phyloP scores from a whole-genome alignment of 345 rosid genomes.

The Garcia nutans region DNA sequence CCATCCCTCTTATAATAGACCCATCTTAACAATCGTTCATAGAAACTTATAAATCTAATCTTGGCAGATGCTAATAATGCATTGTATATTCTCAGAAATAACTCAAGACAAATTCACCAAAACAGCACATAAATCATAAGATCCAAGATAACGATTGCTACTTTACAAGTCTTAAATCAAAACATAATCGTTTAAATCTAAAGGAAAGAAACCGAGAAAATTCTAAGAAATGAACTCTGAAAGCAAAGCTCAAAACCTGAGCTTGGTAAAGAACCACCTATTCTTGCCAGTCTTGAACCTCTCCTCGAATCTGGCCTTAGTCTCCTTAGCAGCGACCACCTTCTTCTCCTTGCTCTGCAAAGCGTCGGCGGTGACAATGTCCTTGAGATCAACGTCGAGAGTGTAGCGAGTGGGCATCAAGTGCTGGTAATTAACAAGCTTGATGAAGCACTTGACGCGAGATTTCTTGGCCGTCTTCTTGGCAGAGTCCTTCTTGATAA shows the following conservation, averaged over 20 bases:
- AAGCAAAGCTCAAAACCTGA: slow-evolving; percentile 21
- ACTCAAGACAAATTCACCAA: too few species aligned
- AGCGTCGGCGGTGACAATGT: slow-evolving; percentile 11
- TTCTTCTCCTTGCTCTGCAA: slow-evolving; percentile 23
- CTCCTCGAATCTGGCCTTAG: slow-evolving; percentile 18
- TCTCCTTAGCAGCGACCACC: slow-evolving; percentile 21
- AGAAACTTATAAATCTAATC: too few species aligned
- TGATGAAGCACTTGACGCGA: slow-evolving; percentile 21
- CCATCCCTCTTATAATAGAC: too few species aligned
- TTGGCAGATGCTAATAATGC: too few species aligned
- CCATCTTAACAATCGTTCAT: too few species aligned
- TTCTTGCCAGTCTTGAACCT: slow-evolving; percentile 21
- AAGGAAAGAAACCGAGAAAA: not conserved
- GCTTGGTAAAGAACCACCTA: slow-evolving; percentile 32
- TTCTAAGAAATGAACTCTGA: too few species aligned
- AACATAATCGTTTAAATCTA: not conserved
- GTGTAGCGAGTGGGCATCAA: slow-evolving; percentile 23
- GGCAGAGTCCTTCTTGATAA: slow-evolving; percentile 12
- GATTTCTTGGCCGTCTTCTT: slow-evolving; percentile 9
- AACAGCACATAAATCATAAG: too few species aligned
- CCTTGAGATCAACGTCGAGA: slow-evolving; percentile 25
- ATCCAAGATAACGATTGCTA: not conserved
- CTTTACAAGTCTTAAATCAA: not conserved
- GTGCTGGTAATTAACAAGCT: slow-evolving; percentile 19
- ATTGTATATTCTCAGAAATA: too few species aligned